Conservation (phyloP, 75 land plant species). For the Sequoia sempervirens region DNA sequence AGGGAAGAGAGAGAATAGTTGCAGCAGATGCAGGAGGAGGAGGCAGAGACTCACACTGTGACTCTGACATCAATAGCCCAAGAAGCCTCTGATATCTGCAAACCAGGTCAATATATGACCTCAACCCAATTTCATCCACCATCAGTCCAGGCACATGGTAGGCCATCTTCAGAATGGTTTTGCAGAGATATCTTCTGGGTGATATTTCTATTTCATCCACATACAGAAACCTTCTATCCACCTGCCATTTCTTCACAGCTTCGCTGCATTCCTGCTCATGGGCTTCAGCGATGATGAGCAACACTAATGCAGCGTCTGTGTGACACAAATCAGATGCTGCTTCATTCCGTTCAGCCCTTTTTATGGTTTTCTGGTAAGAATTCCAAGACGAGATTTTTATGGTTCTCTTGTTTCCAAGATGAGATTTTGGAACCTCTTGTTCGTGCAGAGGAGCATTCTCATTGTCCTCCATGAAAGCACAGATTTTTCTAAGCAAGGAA, state of each 20-base stretch:
- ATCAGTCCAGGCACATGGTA: conserved; percentile 7
- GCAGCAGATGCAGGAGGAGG: conserved; percentile 29
- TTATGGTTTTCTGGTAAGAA: too few relatives aligned
- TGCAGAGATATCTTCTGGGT: neutral
- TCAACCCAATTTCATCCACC: neutral
- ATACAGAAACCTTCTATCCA: neutral
- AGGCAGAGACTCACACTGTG: conserved; percentile 6
- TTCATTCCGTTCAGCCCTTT: neutral
- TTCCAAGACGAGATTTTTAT: conserved; percentile 19
- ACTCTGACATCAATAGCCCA: neutral
- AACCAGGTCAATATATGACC: conserved; percentile 23
- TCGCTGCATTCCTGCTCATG: conserved; percentile 8
- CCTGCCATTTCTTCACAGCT: neutral
- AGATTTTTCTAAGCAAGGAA: conserved; percentile 5
- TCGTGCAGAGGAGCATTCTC: neutral
- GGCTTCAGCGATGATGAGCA: conserved; percentile 8
- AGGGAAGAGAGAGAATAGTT: conserved; percentile 36
- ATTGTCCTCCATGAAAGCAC: neutral
- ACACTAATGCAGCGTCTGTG: conserved; percentile 9
- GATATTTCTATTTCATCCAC: neutral
- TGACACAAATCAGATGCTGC: neutral
- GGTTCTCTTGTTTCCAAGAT: neutral
- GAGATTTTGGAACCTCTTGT: conserved; percentile 13
- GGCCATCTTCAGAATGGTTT: conserved; percentile 6
- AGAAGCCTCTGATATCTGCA: conserved; percentile 26